Base-by-base conservation (phyloP, 1,284 basidiomycete species). In the Trichosporon sp. region DNA sequence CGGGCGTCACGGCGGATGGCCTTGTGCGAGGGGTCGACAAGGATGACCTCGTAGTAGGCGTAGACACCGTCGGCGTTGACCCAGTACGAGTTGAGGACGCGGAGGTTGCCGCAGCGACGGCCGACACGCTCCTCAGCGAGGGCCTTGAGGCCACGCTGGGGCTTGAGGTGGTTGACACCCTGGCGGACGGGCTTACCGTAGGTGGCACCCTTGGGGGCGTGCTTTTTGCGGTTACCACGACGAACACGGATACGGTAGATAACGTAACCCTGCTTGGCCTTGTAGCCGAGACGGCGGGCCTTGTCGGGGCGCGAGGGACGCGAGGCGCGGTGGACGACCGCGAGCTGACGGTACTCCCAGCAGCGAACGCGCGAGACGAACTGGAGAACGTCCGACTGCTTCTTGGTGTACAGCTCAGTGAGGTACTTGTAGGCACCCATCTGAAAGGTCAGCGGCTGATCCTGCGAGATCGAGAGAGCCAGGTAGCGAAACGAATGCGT, bases 141-240 rank as follows among this genome's bases (percentile, higher is more conserved):
- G 79, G 92, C 91, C 84, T 93, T 90, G 81, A 98, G 88, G 75
- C 95, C 91, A 78, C 96, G 91, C 87, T 98, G 95, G 89, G 90
- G 94, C 88, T 99, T 99, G 87, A 99, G 90, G 85, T 99, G 96
- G 89, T 96, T 98, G 83, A 99, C 92, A 92, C 97, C 97, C 89
- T 99, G 97, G 85, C 92, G 92, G 78, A 98, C 96, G 85, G 97
- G 97, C 87, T 99, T 99, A 86, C 97, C 97, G 86, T 91, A 98
- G 81, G 96, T 99, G 73, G 96, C 96, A 80, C 96, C 96, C 90
- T 99, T 99, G 83, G 92, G 92, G 71, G 92, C 96, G 75, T 92
- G 96, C 90, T 96, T 97, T 89, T 99, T 99, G 87, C 97, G 91
- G 90, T 98, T 98, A 85, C 97, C 97, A 78, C 96, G 91, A 82